Base-by-base conservation (phyloP, 2,329 filamentous ascomycete genomes). In the Nectriaceae sp. region DNA sequence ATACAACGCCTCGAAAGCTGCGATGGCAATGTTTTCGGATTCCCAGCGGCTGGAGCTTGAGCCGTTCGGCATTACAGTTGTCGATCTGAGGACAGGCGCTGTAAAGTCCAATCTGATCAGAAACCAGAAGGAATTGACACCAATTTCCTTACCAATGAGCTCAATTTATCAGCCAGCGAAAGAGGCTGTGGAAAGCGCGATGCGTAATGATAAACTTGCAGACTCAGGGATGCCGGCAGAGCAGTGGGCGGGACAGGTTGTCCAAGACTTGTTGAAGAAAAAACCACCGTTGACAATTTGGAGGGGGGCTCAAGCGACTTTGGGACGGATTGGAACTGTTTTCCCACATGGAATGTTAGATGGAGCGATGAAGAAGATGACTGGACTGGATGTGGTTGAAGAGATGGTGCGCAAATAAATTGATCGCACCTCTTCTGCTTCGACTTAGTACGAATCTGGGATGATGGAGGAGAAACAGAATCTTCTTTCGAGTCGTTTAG, bases 1-100 rank as follows among this genome's bases (percentile, higher is more conserved):
- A 10, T 65, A 65, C 46, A 62, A 60, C 24, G 49, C 60, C 0
- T 60, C 57, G 22, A 65, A 65, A 35, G 59, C 60, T 0, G 62
- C 62, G 1, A 11, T 58, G 11, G 46, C 48, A 4, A 54, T 44
- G 43, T 24, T 65, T 4, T 57, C 61, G 1, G 60, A 65, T 22
- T 57, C 56, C 0, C 44, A 66, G 21, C 58, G 60, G 1, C 37
- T 67, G 0, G 66, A 69, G 50, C 59, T 67, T 2, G 36, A 44
- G 2, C 57, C 63, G 0, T 60, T 69, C 3, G 57, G 61, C 3
- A 46, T 69, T 20, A 52, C 45, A 6, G 63, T 67, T 15, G 38
- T 59, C 21, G 53, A 55, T 24, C 35, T 58, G 11, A 48, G 50
- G 41, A 57, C 55, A 4, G 49, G 45, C 18, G 29, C 18, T 20